Evolutionary conservation across 2,329 filamentous ascomycete genomes (phyloP).

Genomic region (Hypoxylon sp.): DNA sequence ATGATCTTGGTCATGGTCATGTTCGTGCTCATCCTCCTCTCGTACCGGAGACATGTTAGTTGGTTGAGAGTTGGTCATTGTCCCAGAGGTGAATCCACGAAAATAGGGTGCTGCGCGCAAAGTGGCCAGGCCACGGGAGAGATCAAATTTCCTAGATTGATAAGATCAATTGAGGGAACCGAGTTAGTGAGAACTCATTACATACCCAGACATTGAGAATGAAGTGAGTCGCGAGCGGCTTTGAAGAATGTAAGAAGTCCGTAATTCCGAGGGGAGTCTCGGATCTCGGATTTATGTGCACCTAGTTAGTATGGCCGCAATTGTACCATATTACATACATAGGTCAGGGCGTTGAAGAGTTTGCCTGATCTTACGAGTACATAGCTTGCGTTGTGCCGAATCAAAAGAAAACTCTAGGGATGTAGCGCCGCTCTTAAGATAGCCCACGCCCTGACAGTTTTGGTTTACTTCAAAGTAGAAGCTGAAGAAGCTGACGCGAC

Average conservation of each 20-base stretch:
- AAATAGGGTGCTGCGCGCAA: slow-evolving; percentile 31
- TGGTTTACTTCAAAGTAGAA: not conserved
- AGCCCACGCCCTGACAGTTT: not conserved
- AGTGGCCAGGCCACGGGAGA: slow-evolving; percentile 26
- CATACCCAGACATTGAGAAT: slow-evolving; percentile 39
- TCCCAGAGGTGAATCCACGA: slow-evolving; percentile 32
- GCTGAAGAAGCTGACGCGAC: slow-evolving; percentile 18
- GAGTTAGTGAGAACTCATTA: slow-evolving; percentile 14
- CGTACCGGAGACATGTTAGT: slow-evolving; percentile 24
- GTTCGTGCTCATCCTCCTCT: slow-evolving; percentile 42
- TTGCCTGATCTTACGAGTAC: slow-evolving; percentile 21
- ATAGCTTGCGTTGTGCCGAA: slow-evolving; percentile 18
- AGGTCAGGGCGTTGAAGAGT: slow-evolving; percentile 22
- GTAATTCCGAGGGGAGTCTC: slow-evolving; percentile 36
- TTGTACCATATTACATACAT: slow-evolving; percentile 8
- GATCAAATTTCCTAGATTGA: slow-evolving; percentile 46
- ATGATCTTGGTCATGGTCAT: slow-evolving; percentile 45
- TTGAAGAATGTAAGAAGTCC: slow-evolving; percentile 27
- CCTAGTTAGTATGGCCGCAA: not conserved
- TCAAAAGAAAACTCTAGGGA: slow-evolving; percentile 27
- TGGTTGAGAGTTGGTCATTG: slow-evolving; percentile 41
- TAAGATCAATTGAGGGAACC: slow-evolving; percentile 43
- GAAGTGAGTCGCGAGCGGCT: slow-evolving; percentile 16
- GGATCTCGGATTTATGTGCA: slow-evolving; percentile 37
- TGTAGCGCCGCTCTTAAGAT: slow-evolving; percentile 9